Evolutionary conservation across 1,139 yeast species (phyloP).

Genomic region (Candida tetrigidarum): DNA sequence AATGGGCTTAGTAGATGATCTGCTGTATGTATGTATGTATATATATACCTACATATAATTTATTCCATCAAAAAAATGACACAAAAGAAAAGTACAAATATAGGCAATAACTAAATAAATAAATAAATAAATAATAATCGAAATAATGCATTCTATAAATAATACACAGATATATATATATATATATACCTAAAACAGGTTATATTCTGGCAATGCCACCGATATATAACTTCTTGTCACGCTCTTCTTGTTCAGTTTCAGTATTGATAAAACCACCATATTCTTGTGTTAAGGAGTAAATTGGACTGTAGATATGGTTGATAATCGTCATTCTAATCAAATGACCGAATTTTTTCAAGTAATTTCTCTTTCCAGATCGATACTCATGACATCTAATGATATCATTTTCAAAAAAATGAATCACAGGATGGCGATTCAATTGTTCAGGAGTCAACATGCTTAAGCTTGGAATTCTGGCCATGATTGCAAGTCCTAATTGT

Average conservation of each 20-base stretch:
- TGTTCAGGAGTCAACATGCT: conserved; percentile 15
- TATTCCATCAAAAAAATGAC: neutral
- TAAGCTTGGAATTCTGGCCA: conserved; percentile 28
- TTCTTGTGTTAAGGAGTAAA: conserved; percentile 30
- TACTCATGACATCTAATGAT: conserved; percentile 30
- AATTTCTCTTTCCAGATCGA: conserved; percentile 16
- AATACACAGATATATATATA: neutral
- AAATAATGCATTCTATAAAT: neutral
- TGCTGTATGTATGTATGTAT: neutral
- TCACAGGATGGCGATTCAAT: conserved; percentile 22
- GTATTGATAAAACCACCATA: conserved; percentile 28
- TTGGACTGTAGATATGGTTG: conserved; percentile 32
- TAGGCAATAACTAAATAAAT: too few species aligned
- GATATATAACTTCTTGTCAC: conserved; percentile 28
- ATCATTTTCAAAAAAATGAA: conserved; percentile 45
- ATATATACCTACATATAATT: too few species aligned
- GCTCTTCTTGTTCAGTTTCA: conserved; percentile 27
- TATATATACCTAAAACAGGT: neutral
- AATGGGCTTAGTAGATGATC: conserved; percentile 36
- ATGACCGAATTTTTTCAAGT: conserved; percentile 19
- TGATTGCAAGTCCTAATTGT: conserved; percentile 28
- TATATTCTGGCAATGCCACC: conserved; percentile 31
- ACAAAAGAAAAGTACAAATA: neutral
- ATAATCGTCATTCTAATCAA: conserved; percentile 26
- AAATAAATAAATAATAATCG: neutral